These are phyloP conservation scores for Phytophthora multivora DNA, from an alignment of 352 stramenopile genomes.

Conservation along the genomic window DNA sequence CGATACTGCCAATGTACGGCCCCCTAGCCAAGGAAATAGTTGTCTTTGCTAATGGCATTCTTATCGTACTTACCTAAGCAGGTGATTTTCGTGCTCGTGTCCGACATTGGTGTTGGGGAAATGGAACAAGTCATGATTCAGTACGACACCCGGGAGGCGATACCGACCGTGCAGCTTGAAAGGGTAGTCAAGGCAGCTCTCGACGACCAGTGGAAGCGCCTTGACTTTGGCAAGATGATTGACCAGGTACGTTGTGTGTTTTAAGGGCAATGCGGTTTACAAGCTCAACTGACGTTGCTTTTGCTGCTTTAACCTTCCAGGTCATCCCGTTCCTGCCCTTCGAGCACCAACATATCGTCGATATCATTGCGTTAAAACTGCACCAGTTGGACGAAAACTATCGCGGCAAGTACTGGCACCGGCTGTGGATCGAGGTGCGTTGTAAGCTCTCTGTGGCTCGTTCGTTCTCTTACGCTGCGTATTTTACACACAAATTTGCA, in stretches of 20 bases:
- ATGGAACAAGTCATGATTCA: conserved; percentile 89
- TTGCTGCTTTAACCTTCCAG: conserved; percentile 25
- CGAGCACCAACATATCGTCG: conserved; percentile 76
- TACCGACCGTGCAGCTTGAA: conserved; percentile 63
- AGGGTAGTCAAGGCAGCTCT: conserved; percentile 80
- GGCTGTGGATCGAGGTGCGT: conserved; percentile 73
- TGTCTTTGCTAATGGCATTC: conserved; percentile 10
- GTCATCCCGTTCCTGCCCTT: conserved; percentile 91
- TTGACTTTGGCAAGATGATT: conserved; percentile 92
- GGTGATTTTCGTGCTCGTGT: conserved; percentile 90
- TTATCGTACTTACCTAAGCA: conserved; percentile 29
- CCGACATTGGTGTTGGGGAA: conserved; percentile 84
- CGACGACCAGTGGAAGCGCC: conserved; percentile 84
- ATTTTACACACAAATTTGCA: conserved; percentile 10
- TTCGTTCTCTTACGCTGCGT: background rate
- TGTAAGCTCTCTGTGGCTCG: background rate
- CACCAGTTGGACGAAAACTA: conserved; percentile 77
- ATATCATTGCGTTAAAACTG: conserved; percentile 87
- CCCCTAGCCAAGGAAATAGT: background rate
- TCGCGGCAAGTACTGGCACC: conserved; percentile 75
- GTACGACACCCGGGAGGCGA: conserved; percentile 71
- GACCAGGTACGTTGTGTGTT: conserved; percentile 52
- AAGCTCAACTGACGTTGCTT: background rate
- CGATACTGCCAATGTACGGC: conserved; percentile 71
- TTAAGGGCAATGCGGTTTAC: background rate